phyloP scores from a whole-genome alignment of 1,284 basidiomycete species.

The Irpex sp. region DNA sequence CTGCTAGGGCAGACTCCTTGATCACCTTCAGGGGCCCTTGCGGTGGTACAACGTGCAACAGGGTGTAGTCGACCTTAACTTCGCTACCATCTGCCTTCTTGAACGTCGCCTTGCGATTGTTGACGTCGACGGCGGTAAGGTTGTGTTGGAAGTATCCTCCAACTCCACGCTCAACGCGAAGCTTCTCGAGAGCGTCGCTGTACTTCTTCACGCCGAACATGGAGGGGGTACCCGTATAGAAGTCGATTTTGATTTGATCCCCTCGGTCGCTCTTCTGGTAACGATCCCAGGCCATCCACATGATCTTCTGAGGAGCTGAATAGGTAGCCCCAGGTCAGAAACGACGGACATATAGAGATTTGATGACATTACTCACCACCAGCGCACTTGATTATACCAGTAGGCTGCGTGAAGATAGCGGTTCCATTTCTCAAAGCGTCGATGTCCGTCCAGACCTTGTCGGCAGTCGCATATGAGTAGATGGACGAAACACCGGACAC shows the following conservation, averaged over 20 bases:
- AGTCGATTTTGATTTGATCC: slow-evolving; percentile 68
- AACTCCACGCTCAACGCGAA: slow-evolving; percentile 80
- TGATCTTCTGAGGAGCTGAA: slow-evolving; percentile 86
- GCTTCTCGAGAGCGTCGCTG: slow-evolving; percentile 76
- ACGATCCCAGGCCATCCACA: slow-evolving; percentile 92
- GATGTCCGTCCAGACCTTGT: slow-evolving; percentile 85
- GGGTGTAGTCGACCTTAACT: slow-evolving; percentile 73
- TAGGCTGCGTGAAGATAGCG: slow-evolving; percentile 95
- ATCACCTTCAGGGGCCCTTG: slow-evolving; percentile 87
- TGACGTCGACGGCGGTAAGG: slow-evolving; percentile 70
- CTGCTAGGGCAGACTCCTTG: slow-evolving; percentile 77
- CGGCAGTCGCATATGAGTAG: slow-evolving; percentile 85
- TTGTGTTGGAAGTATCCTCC: slow-evolving; percentile 83
- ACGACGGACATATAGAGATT: neutral
- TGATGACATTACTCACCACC: slow-evolving; percentile 56
- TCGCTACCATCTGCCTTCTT: slow-evolving; percentile 64
- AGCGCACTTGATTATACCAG: slow-evolving; percentile 93
- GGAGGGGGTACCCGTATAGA: slow-evolving; percentile 89
- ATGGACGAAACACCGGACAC: slow-evolving; percentile 88
- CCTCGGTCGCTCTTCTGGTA: slow-evolving; percentile 58
- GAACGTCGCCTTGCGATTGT: slow-evolving; percentile 80
- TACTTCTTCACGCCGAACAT: slow-evolving; percentile 96
- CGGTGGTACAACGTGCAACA: slow-evolving; percentile 88
- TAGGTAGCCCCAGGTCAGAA: neutral
- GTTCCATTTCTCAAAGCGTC: slow-evolving; percentile 73